Base-by-base conservation (phyloP, 2,329 filamentous ascomycete genomes). In the Penicillium sp. region DNA sequence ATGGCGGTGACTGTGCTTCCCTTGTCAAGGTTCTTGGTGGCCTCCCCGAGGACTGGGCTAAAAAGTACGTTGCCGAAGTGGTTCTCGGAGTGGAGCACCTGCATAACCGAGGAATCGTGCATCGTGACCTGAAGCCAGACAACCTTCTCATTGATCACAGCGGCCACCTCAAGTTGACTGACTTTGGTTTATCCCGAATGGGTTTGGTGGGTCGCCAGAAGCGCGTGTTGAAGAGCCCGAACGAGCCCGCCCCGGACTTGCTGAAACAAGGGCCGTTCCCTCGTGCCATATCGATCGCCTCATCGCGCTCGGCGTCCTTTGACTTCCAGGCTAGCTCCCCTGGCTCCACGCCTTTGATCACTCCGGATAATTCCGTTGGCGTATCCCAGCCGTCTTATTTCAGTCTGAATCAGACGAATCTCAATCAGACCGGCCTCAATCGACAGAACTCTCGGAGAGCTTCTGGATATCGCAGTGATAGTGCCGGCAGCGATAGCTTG, bases 131-230 rank as follows among this genome's bases (percentile, higher is more conserved):
- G 59, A 99, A 99, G 75, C 95, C 95, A 1, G 95, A 99, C 73
- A 99, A 99, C 70, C 83, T 99, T 31, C 83, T 99, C 52, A 99
- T 99, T 66, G 96, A 99, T 70, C 91, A 96, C 67, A 96, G 92
- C 69, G 95, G 95, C 2, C 95, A 99, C 76, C 79, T 99, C 56
- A 99, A 99, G 76, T 81, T 99, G 67, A 99, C 96, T 1, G 95
- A 99, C 73, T 99, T 99, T 78, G 95, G 95, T 59, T 81, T 99
- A 26, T 99, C 95, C 13, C 88, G 95, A 27, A 98, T 99, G 93
- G 96, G 95, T 71, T 81, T 99, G 61, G 90, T 99, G 59, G 95
- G 95, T 58, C 90, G 95, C 68, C 95, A 99, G 76, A 98, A 99
- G 79, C 87, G 95, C 68, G 91, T 93, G 22, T 81, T 97, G 48